These are phyloP conservation scores for Trichosporon coremiiforme DNA, from an alignment of 1,284 basidiomycete species.

Conservation along the genomic window DNA sequence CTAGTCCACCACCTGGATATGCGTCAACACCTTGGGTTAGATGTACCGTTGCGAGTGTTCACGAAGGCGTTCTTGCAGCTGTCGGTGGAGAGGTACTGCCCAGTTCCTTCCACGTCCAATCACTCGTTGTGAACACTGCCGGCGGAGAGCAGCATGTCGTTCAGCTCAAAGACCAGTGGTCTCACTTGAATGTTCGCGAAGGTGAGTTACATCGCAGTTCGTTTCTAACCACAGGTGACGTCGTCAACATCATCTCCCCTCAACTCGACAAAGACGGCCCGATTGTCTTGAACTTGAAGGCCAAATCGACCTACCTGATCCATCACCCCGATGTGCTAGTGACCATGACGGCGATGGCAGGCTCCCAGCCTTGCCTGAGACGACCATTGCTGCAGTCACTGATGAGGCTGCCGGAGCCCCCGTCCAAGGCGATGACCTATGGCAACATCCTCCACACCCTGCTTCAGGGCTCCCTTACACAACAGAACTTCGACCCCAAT, in stretches of 20 bases:
- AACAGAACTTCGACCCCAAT: conserved; percentile 44
- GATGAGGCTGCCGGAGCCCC: conserved; percentile 60
- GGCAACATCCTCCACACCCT: conserved; percentile 88
- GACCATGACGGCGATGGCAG: conserved; percentile 82
- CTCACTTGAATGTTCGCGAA: conserved; percentile 38
- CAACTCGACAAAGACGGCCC: conserved; percentile 37
- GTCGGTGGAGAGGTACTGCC: neutral
- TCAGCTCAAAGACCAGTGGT: conserved; percentile 54
- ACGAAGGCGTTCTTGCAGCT: conserved; percentile 33
- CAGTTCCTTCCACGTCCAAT: conserved; percentile 28
- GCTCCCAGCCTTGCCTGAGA: conserved; percentile 75
- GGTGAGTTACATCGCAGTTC: too few relatives aligned
- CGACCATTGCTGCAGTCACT: conserved; percentile 74
- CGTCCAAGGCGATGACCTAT: conserved; percentile 66
- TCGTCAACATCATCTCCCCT: conserved; percentile 68
- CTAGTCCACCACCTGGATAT: conserved; percentile 38
- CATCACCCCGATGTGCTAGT: conserved; percentile 86
- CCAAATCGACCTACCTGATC: conserved; percentile 62
- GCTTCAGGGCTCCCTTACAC: conserved; percentile 71
- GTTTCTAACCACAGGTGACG: conserved; percentile 63
- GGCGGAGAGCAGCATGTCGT: conserved; percentile 35
- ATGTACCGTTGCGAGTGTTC: conserved; percentile 40
- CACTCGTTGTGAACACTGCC: conserved; percentile 35
- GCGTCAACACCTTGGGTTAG: conserved; percentile 44
- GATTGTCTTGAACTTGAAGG: conserved; percentile 47